Base-by-base conservation (phyloP, 768 basidiomycete genomes). In the Xerocomus spinulosus region DNA sequence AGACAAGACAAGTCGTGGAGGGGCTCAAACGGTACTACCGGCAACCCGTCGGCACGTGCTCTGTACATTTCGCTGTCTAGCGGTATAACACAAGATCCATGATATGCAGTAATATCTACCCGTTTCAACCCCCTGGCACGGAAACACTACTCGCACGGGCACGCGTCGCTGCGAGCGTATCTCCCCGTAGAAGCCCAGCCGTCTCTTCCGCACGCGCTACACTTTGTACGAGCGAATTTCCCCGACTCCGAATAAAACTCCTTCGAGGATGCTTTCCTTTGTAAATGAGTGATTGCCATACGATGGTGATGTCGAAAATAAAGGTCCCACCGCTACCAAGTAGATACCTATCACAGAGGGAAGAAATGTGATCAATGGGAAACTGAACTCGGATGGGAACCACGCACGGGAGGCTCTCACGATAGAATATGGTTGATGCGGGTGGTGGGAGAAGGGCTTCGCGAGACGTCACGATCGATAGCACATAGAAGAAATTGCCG, bases 321-420 rank as follows among this genome's bases (percentile, higher is more conserved):
- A 98, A 79, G 1, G 95, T 97, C 2, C 96, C 96, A 33, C 80
- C 93, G 49, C 90, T 92, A 28, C 95, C 95, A 2, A 98, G 71
- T 0, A 98, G 75, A 62, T 93, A 97, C 42, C 88, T 90, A 51
- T 26, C 17, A 17, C 14, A 25, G 26, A 28, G 33, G 10, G 13
- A 39, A 35, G 25, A 10, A 28, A 42, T 30, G 15, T 43, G 14
- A 36, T 30, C 21, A 46, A 48, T 44, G 30, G 32, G n/a, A 38
- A 23, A 3, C 4, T 21, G 9, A 13, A 29, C 25, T 34, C 14
- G 41, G 41, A 38, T 40, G 42, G 34, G 13, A 25, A 12, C 15
- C 17, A 80, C 89, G 57, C 58, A 94, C 90, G 92, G 92, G 51
- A 93, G 77, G 57, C 83, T 87, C 68, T 94, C 91, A 55, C 74